A percentile compares a stretch with the other conserved stretches of the same genome.
phyloP scores from a whole-genome alignment of 2,329 filamentous ascomycete species.

The Exophiala sp. region DNA sequence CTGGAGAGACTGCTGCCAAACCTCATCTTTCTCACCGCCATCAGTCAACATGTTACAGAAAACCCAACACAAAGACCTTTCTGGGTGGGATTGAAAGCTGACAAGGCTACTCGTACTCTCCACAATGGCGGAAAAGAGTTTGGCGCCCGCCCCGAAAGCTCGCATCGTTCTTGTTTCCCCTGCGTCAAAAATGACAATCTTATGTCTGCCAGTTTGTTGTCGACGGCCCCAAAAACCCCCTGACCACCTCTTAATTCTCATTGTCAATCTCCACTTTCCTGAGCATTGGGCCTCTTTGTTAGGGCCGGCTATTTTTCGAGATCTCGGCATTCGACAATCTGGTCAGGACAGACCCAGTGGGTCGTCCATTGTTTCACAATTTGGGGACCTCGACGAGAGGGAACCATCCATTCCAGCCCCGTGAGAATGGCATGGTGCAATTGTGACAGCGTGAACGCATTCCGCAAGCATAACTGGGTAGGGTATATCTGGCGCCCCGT shows the following conservation, averaged over 20 bases:
- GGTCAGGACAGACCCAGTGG: constrained; percentile 14
- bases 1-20: too few species aligned
- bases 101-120: too few species aligned
- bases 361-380: constrained; percentile 21
- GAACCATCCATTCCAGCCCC: too few species aligned
- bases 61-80: too few species aligned
- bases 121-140: too few species aligned
- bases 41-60: too few species aligned
- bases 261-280: constrained; percentile 5
- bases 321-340: constrained; percentile 23
- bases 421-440: neutral
- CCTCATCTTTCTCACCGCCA: too few species aligned
- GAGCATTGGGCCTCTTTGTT: constrained; percentile 2
- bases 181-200: constrained; percentile 15
- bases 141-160: too few species aligned
- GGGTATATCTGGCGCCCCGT: constrained; percentile 11
- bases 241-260: neutral
- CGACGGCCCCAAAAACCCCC: neutral
- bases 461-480: neutral
- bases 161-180: constrained; percentile 7
- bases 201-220: constrained; percentile 6
- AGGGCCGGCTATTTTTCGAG: constrained; percentile 11
- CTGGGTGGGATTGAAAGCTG: too few species aligned
- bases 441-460: too few species aligned
- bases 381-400: neutral